A percentile compares a stretch with the other conserved stretches of the same genome.
phyloP scores from a whole-genome alignment of 176 grass and related monocot genomes.

The Hsuehochloa calcarea region DNA sequence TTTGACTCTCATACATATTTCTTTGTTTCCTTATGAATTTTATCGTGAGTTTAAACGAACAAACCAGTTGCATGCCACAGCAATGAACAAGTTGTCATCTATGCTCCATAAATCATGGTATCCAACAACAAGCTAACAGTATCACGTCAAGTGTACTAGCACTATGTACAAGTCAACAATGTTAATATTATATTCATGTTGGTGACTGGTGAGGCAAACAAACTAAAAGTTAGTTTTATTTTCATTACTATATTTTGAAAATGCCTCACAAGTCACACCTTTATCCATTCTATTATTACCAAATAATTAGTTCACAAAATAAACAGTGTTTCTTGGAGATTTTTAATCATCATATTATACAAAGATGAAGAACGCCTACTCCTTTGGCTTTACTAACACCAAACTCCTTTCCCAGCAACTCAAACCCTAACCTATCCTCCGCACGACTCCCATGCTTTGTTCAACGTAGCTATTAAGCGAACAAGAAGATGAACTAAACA shows the following conservation, averaged over 20 bases:
- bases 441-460: not conserved
- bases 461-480: not conserved
- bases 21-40: not conserved
- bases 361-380: not conserved
- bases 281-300: not conserved
- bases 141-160: not conserved
- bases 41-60: not conserved
- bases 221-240: not conserved
- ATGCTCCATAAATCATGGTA: not conserved
- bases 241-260: not conserved
- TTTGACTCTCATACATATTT: not conserved
- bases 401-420: slow-evolving; percentile 16
- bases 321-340: not conserved
- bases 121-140: not conserved
- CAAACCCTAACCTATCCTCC: not conserved
- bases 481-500: not conserved
- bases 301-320: not conserved
- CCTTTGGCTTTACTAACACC: not conserved
- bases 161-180: not conserved
- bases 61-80: not conserved
- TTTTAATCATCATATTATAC: not conserved
- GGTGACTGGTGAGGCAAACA: not conserved
- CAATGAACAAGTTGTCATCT: not conserved
- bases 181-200: not conserved
- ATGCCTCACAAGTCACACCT: not conserved